Evolutionary conservation across 306 rosid genomes (phyloP), one percentile per base, ranked within the genome.

Genomic region (Trifolium repens): DNA sequence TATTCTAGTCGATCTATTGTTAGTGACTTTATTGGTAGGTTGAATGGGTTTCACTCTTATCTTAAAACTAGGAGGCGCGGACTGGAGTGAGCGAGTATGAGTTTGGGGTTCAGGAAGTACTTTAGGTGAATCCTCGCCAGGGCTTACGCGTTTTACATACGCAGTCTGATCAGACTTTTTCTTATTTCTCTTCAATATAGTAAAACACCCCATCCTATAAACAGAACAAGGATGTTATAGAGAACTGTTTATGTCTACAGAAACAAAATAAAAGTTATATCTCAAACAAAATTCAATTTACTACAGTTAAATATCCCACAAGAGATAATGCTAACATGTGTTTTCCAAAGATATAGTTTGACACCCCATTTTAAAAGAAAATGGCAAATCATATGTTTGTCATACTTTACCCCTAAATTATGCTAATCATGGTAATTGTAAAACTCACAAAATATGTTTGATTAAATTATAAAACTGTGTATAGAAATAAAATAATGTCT

Each of bases 81-180:
- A 67, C 39, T 67, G 72, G 55, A 67, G 72, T 14, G 57, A 24
- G 22, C 72, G 57, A 24, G 57, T 44, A 44, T 24, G 72, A 67
- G 55, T 14, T 67, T 67, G 72, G 13, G 72, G 72, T 14, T 67
- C 72, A 11, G 72, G 72, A 3, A 67, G 57, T 43, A 67, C 72
- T 67, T 55, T 44, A 7, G 72, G 72, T 7, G 57, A 27, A 67
- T 24, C 57, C 13, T 67, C 72, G 14, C 55, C 53, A 43, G 53
- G 72, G 72, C 72, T 67, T 35, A 67, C 27, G 4, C 72, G 72
- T 44, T 67, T 67, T 67, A 24, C 57, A 42, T 67, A 67, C 14
- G 3, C 53, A 26, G 3, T 43, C 40, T 10, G 57, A 44, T 67
- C 72, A 44, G 72, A 14, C 22, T 67, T 67, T 67, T 67, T 67